phyloP scores from a whole-genome alignment of 2,329 filamentous ascomycete species.

The Cladophialophora immunda region DNA sequence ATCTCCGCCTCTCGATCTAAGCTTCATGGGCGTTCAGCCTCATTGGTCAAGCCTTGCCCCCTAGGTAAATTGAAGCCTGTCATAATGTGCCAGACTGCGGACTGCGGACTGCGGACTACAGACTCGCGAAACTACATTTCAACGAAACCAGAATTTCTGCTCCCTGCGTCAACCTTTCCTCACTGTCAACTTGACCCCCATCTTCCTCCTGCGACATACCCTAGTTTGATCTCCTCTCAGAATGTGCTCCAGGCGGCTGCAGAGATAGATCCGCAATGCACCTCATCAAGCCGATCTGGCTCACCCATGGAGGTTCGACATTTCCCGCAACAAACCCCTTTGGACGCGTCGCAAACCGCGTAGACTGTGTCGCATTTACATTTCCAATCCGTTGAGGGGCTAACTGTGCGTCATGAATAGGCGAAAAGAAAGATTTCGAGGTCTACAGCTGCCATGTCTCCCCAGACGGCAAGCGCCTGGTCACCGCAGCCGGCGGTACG shows the following conservation, averaged over 20 bases:
- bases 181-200: background rate
- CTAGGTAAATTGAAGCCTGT: background rate
- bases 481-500: constrained; percentile 90
- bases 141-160: background rate
- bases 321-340: constrained; percentile 24
- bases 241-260: constrained; percentile 27
- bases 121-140: constrained; percentile 5
- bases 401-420: constrained; percentile 53
- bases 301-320: constrained; percentile 83
- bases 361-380: constrained; percentile 27
- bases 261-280: constrained; percentile 64
- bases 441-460: constrained; percentile 99
- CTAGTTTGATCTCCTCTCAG: constrained; percentile 6
- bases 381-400: background rate
- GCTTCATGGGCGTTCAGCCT: background rate
- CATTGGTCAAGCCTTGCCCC: background rate
- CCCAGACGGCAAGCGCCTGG: constrained; percentile 88
- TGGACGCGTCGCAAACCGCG: constrained; percentile 37
- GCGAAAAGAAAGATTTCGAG: constrained; percentile 97
- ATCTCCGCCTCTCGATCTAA: background rate
- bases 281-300: constrained; percentile 94
- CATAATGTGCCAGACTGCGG: background rate
- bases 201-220: background rate
- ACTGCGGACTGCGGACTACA: background rate
- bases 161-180: background rate